phyloP scores from a whole-genome alignment of 306 rosid species.

The Albizia julibrissin region DNA sequence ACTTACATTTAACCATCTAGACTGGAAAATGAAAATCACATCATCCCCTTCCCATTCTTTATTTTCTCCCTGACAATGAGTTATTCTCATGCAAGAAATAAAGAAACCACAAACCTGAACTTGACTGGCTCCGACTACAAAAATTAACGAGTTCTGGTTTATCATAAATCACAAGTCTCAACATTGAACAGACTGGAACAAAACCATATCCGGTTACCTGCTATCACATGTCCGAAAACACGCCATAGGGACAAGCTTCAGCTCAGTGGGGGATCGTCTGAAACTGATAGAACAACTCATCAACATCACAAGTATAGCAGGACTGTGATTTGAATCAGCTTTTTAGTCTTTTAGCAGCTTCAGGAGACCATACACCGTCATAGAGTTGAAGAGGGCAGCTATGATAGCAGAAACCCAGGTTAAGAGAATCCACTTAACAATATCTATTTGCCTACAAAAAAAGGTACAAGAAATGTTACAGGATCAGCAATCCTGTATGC shows the following conservation, averaged over 20 bases:
- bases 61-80: too few species aligned
- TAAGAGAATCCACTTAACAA: background rate
- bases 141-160: background rate
- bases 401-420: slow-evolving; percentile 4
- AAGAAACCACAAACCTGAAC: slow-evolving; percentile 7
- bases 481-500: background rate
- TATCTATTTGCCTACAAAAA: background rate
- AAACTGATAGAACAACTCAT: slow-evolving; percentile 31
- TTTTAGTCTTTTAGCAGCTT: slow-evolving; percentile 10
- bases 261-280: slow-evolving; percentile 14
- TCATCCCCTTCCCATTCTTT: background rate
- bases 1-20: background rate
- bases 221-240: slow-evolving; percentile 26
- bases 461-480: background rate
- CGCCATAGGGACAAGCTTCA: slow-evolving; percentile 15
- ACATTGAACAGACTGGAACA: slow-evolving; percentile 20
- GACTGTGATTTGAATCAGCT: slow-evolving; percentile 14
- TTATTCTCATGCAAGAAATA: background rate
- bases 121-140: slow-evolving; percentile 1
- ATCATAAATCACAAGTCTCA: slow-evolving; percentile 7
- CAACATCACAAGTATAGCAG: slow-evolving; percentile 16
- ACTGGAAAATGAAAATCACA: slow-evolving; percentile 2
- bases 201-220: slow-evolving; percentile 8
- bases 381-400: background rate
- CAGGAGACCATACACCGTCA: background rate